Evolutionary conservation across 352 stramenopile species (phyloP), one percentile per base, ranked within the genome.

Genomic region (Phytophthora capsici): DNA sequence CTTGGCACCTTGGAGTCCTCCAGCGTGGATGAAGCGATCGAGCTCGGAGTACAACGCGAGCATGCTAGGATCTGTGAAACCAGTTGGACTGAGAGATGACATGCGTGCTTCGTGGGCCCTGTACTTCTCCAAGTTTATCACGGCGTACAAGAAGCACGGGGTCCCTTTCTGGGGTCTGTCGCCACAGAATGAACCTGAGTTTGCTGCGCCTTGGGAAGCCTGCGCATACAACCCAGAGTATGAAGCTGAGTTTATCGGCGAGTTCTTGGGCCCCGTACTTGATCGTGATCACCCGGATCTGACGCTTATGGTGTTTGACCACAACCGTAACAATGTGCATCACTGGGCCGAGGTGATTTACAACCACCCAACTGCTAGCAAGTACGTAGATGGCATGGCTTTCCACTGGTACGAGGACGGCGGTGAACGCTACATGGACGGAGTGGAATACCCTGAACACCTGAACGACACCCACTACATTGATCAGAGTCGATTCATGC

Each of bases 101-200:
- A 77, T 86, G 17, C 80, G 87, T 22, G 58, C 74, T 32, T 64
- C 92, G 0, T 97, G 89, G 89, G 93, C 91, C 13, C 63, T 93
- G 7, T 98, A 98, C 72, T 96, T 98, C 66, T 94, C 88, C 63
- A 94, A 94, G 63, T 98, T 97, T 62, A 90, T 98, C 41, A 71
- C 75, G 6, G 91, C 90, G 23, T 98, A 98, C 79, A 93, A 95
- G 63, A 62, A 80, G 2, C 73, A 91, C 34, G 84, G 78, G 6
- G 78, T 97, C 12, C 13, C 66, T 2, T 91, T 98, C 50, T 98
- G 91, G 91, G 90, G 85, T 3, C 57, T 97, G 10, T 93, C 91
- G 4, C 84, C 91, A 0, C 93, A 98, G 69, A 98, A 98, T 66
- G 93, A 98, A 57, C 89, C 91, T 1, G 77, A 96, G 53, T 87